Evolutionary conservation across 2,329 filamentous ascomycete genomes (phyloP), one percentile per base, ranked within the genome.

Genomic region (Bipolaris victoriae): DNA sequence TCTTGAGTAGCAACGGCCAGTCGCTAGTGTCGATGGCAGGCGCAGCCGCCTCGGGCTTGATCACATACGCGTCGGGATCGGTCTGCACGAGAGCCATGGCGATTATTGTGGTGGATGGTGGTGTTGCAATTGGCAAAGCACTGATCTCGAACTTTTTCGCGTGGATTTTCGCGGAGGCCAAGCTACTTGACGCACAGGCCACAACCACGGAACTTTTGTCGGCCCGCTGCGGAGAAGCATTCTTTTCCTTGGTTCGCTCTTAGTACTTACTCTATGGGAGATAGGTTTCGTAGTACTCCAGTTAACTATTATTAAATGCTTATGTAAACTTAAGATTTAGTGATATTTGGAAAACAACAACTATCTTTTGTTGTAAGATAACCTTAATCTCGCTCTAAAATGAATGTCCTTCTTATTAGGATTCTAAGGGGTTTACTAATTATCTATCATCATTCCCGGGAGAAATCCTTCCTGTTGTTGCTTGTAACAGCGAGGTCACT

Each of bases 1-100:
- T 96, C 84, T 96, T 96, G 74, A 98, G 85, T 72, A 98, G 85
- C 73, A 98, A 84, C 71, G 95, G 95, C 92, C 92, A 97, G 77
- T 88, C 86, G 82, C 89, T 93, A 69, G 91, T 96, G 80, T 96
- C 89, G 71, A 96, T 83, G 59, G 87, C 82, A 67, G 92, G 90
- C 72, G 89, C 87, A 67, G 86, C 83, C 72, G 90, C 88, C 83
- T 96, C 88, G 55, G 95, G 95, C 87, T 97, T 97, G 83, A 99
- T 97, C 78, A 86, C 85, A 78, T 91, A 91, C 73, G 94, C 90
- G 76, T 90, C 88, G 75, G 82, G 64, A 55, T 72, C 66, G 44
- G 69, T 67, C 60, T 71, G 64, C 48, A 74, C 68, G 64, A 76
- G 72, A 65, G 73, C 73, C 74, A 76, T 76, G 63, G 68, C 65